A percentile compares a stretch with the other conserved stretches of the same genome.
Evolutionary conservation across 768 basidiomycete genomes (phyloP).

Genomic region (Mycena metata): DNA sequence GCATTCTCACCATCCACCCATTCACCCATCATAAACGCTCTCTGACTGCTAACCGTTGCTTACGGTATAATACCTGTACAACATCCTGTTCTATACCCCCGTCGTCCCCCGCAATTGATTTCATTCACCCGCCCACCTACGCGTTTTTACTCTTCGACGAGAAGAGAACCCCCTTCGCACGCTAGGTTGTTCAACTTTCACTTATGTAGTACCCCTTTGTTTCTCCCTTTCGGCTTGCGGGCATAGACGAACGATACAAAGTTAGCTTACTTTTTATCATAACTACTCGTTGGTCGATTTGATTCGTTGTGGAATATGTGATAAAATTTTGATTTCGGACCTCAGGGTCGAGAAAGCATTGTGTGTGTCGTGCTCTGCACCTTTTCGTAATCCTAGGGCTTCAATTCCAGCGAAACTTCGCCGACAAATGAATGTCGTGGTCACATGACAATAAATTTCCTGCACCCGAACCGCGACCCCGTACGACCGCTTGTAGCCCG

Average conservation of each 20-base stretch:
- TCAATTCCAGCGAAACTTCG: too few relatives aligned
- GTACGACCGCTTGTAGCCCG: background rate
- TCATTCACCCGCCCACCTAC: background rate
- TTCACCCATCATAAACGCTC: conserved; percentile 7
- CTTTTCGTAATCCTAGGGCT: too few relatives aligned
- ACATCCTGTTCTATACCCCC: background rate
- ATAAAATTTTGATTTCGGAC: background rate
- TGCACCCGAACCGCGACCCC: background rate
- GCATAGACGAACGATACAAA: too few relatives aligned
- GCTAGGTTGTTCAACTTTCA: background rate
- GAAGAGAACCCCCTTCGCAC: background rate
- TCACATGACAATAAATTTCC: conserved; percentile 3
- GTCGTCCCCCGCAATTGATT: background rate
- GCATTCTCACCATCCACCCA: too few relatives aligned
- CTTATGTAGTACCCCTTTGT: background rate
- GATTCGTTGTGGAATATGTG: too few relatives aligned
- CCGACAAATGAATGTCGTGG: background rate
- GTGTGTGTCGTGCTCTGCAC: too few relatives aligned
- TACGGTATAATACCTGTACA: background rate
- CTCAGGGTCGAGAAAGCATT: background rate
- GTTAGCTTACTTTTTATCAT: too few relatives aligned
- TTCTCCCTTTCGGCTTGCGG: too few relatives aligned
- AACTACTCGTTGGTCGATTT: background rate
- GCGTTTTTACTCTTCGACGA: background rate
- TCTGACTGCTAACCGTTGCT: background rate